Conservation (phyloP, 352 stramenopile genomes). For the Globisporangium mamillatum region DNA sequence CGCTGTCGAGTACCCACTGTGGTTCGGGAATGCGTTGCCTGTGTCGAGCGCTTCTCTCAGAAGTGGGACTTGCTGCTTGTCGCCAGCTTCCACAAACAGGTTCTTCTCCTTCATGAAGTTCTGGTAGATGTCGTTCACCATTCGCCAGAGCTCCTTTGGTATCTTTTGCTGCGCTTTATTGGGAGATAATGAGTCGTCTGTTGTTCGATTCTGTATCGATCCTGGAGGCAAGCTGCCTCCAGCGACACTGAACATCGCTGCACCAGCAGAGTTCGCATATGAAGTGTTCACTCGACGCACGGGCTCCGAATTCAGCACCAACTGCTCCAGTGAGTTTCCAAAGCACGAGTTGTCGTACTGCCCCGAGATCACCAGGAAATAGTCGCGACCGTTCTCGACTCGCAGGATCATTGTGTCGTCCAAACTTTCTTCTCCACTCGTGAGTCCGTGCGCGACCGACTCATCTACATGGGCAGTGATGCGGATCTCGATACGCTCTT, state of each 20-base stretch:
- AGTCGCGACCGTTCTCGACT: constrained; percentile 95
- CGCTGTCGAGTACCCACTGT: constrained; percentile 89
- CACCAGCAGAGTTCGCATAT: constrained; percentile 17
- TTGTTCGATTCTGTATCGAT: constrained; percentile 2
- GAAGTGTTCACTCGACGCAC: constrained; percentile 60
- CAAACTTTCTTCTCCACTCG: constrained; percentile 88
- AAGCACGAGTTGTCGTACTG: constrained; percentile 94
- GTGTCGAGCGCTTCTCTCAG: constrained; percentile 93
- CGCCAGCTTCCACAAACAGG: constrained; percentile 75
- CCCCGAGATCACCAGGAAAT: constrained; percentile 93
- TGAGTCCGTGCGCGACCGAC: constrained; percentile 85
- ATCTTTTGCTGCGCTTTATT: constrained; percentile 63
- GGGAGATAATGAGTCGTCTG: constrained; percentile 14
- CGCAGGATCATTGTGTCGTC: constrained; percentile 97
- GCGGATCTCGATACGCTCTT: constrained; percentile 83
- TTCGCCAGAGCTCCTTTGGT: constrained; percentile 97
- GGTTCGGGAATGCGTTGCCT: constrained; percentile 71
- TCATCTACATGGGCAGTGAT: constrained; percentile 91
- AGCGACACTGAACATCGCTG: constrained; percentile 45
- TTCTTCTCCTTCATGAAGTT: constrained; percentile 77
- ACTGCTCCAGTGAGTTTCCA: constrained; percentile 93
- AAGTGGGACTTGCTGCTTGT: constrained; percentile 59
- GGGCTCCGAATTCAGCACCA: constrained; percentile 89
- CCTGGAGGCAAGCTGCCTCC: constrained; percentile 12
- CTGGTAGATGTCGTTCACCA: constrained; percentile 95